Conservation (phyloP, 2,329 filamentous ascomycete genomes). For the Cladosporium oxysporum region DNA sequence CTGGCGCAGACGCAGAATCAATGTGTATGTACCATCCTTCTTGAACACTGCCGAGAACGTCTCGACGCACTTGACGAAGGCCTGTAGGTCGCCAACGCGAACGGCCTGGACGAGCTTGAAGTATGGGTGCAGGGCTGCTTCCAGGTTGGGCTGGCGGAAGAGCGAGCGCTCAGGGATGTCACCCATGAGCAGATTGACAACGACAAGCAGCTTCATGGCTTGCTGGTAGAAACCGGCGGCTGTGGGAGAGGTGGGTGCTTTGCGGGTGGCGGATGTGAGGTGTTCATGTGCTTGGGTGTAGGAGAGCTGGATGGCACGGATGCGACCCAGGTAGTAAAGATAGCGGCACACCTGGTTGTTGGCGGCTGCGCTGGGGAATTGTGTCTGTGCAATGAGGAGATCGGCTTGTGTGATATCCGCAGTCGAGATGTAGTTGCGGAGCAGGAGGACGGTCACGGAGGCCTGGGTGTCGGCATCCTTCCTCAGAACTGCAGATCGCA, state of each 20-base stretch:
- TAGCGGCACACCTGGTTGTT: conserved; percentile 99
- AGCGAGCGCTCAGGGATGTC: conserved; percentile 95
- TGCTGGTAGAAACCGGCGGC: conserved; percentile 95
- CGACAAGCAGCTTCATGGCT: conserved; percentile 91
- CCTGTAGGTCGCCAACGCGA: conserved; percentile 91
- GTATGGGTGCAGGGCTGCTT: conserved; percentile 87
- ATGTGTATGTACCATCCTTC: conserved; percentile 89
- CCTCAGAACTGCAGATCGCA: conserved; percentile 91
- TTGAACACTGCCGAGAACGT: conserved; percentile 82
- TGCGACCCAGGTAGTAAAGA: conserved; percentile 94
- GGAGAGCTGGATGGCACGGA: conserved; percentile 91
- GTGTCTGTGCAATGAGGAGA: conserved; percentile 89
- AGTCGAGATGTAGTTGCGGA: conserved; percentile 93
- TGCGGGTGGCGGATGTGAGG: conserved; percentile 87
- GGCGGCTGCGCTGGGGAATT: conserved; percentile 89
- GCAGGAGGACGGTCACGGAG: conserved; percentile 88
- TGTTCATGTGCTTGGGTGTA: conserved; percentile 98
- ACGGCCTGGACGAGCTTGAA: conserved; percentile 93
- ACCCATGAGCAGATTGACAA: conserved; percentile 96
- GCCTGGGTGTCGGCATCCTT: conserved; percentile 98
- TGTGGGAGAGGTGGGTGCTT: conserved; percentile 85
- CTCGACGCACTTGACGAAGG: conserved; percentile 85
- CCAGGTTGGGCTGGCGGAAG: conserved; percentile 86
- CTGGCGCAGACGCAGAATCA: conserved; percentile 91
- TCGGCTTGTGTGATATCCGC: conserved; percentile 97